Conservation (phyloP, 441 rosid species). For the Melastoma candidum region DNA sequence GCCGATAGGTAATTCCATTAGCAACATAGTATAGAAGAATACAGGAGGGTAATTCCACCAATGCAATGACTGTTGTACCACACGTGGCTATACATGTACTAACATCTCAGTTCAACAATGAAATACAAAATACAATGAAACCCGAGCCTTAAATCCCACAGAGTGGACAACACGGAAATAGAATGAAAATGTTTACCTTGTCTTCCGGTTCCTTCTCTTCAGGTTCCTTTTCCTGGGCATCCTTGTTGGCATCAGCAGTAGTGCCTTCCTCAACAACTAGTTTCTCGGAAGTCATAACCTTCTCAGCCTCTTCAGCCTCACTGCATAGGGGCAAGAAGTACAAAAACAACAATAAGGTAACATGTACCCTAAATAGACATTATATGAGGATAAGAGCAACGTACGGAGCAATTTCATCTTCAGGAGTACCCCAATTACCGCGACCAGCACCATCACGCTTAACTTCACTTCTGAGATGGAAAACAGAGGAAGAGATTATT, state of each 20-base stretch:
- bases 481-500: no score
- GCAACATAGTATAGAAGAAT: no score
- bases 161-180: no score
- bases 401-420: constrained; percentile 19
- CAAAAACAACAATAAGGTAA: neutral
- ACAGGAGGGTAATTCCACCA: no score
- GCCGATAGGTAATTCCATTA: no score
- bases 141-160: no score
- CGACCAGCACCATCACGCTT: constrained; percentile 22
- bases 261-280: constrained; percentile 47
- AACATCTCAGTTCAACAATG: no score
- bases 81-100: no score
- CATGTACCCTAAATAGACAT: no score
- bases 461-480: constrained; percentile 7
- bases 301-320: constrained; percentile 63
- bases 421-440: constrained; percentile 18
- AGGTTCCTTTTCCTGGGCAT: constrained; percentile 30
- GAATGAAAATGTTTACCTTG: constrained; percentile 27
- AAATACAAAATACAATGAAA: no score
- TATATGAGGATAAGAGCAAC: neutral
- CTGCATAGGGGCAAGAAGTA: constrained; percentile 24
- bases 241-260: constrained; percentile 63
- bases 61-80: no score
- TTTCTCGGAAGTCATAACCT: constrained; percentile 46
- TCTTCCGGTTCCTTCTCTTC: constrained; percentile 74